Percentiles rank a stretch among this genome's conserved stretches.
phyloP scores from a whole-genome alignment of 78 protist species.

The Dictyostelium firmibasis region DNA sequence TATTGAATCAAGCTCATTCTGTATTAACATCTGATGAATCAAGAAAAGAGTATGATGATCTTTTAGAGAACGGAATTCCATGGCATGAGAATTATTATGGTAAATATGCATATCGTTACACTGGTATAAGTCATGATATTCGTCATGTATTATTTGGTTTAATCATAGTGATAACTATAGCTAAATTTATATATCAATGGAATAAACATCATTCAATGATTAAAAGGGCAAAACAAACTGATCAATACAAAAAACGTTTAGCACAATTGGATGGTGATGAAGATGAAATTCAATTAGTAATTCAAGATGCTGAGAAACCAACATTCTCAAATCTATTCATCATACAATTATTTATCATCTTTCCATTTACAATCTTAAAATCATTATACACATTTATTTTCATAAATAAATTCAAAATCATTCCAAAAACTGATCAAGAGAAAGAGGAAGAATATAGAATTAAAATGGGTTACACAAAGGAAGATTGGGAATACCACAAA shows the following conservation, averaged over 20 bases:
- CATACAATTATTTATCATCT: not conserved
- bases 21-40: not conserved
- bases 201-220: not conserved
- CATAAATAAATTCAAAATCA: slow-evolving; percentile 3
- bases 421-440: not conserved
- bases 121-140: slow-evolving; percentile 45
- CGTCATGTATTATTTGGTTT: slow-evolving; percentile 4
- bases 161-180: not conserved
- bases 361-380: not conserved
- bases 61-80: slow-evolving; percentile 10
- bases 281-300: not conserved
- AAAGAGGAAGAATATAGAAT: slow-evolving; percentile 19
- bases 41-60: slow-evolving; percentile 18
- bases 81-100: slow-evolving; percentile 30
- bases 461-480: not conserved
- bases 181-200: not conserved
- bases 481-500: slow-evolving; percentile 29
- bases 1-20: slow-evolving; percentile 1
- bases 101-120: slow-evolving; percentile 10
- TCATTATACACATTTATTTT: not conserved
- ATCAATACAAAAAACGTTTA: not conserved
- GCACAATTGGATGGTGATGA: not conserved
- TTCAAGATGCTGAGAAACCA: slow-evolving; percentile 51
- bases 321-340: not conserved
- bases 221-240: not conserved